phyloP scores from a whole-genome alignment of 176 grass and related monocot species.

The Neostapfia colusana region DNA sequence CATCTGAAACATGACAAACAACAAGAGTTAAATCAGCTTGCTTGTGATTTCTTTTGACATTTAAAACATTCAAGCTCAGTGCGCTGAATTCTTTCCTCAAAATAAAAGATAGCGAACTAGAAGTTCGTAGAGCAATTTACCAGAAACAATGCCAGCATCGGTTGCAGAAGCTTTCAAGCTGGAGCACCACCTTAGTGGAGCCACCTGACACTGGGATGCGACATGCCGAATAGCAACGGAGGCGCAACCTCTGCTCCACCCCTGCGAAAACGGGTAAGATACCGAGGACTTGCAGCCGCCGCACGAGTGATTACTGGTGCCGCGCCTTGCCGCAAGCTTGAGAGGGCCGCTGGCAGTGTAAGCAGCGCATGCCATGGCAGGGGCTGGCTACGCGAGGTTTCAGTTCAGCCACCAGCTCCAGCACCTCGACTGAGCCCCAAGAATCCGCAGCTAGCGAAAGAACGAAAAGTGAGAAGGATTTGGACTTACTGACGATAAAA shows the following conservation, averaged over 20 bases:
- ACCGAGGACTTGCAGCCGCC: conserved; percentile 25
- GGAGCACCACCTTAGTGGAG: conserved; percentile 14
- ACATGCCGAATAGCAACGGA: neutral
- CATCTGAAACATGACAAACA: conserved; percentile 32
- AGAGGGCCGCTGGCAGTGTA: conserved; percentile 31
- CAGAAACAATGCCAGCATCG: neutral
- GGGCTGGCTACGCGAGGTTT: neutral
- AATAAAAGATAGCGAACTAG: neutral
- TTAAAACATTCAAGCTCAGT: neutral
- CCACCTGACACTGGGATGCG: neutral
- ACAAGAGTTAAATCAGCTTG: neutral
- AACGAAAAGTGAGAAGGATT: neutral
- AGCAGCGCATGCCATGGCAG: conserved; percentile 54
- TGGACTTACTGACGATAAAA: too few species aligned
- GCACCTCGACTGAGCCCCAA: neutral
- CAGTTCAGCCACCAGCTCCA: neutral
- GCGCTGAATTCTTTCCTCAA: neutral
- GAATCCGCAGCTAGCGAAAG: neutral
- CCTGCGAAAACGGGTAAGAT: conserved; percentile 28
- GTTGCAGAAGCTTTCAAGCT: conserved; percentile 17
- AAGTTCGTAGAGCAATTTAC: conserved; percentile 4
- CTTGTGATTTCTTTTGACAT: conserved; percentile 17
- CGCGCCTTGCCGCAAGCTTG: conserved; percentile 13
- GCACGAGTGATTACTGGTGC: neutral
- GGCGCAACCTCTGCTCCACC: conserved; percentile 20